Evolutionary conservation across 208 protist species (phyloP).

Genomic region (Phytomonas serpens): DNA sequence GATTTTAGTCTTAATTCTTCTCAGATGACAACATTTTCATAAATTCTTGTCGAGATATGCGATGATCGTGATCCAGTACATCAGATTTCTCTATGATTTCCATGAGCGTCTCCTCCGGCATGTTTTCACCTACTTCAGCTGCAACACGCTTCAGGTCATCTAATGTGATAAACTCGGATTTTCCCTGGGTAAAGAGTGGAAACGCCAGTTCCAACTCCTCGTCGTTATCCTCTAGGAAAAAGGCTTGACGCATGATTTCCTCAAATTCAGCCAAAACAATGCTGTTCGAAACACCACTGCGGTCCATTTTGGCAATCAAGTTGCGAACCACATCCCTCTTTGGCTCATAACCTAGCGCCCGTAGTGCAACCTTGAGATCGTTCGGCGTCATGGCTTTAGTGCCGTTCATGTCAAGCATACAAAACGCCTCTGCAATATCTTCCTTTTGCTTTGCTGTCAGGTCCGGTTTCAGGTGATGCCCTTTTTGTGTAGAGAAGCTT

Average conservation of each 20-base stretch:
- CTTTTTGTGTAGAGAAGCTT: conserved; percentile 37
- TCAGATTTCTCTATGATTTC: conserved; percentile 95
- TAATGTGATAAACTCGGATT: conserved; percentile 93
- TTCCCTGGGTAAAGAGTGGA: conserved; percentile 90
- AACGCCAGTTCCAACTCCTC: conserved; percentile 93
- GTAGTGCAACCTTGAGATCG: conserved; percentile 91
- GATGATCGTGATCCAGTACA: conserved; percentile 89
- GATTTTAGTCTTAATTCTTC: conserved; percentile 17
- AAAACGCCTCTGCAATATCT: conserved; percentile 94
- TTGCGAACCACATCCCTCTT: conserved; percentile 89
- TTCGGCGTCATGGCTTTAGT: conserved; percentile 89
- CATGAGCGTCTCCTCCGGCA: conserved; percentile 94
- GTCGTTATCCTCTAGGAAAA: conserved; percentile 81
- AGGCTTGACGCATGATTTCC: conserved; percentile 86
- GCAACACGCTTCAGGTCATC: conserved; percentile 95
- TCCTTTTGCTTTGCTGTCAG: conserved; percentile 80
- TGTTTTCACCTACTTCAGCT: conserved; percentile 91
- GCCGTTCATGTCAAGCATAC: conserved; percentile 94
- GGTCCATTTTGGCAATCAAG: conserved; percentile 90
- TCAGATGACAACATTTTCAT: conserved; percentile 85
- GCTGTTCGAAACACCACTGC: conserved; percentile 82
- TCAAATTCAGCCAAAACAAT: conserved; percentile 88
- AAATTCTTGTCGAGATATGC: conserved; percentile 93
- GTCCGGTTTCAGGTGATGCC: conserved; percentile 63
- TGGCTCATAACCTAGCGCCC: conserved; percentile 93